These are phyloP conservation scores for Boletus eberwhitei DNA, from an alignment of 768 basidiomycete species.

Conservation along the genomic window DNA sequence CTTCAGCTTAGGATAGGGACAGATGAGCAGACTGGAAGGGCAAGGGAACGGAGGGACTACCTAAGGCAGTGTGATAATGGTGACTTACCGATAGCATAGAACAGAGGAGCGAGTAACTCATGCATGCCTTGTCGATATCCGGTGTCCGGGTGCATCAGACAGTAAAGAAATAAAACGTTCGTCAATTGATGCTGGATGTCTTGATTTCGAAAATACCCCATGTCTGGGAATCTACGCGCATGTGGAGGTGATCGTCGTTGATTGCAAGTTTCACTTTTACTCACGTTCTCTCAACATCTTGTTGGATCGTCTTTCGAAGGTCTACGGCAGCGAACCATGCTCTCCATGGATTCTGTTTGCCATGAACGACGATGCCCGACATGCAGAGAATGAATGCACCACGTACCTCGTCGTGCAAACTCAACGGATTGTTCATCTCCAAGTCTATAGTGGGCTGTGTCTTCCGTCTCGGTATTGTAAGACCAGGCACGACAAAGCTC, in stretches of 20 bases:
- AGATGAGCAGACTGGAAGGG: conserved; percentile 15
- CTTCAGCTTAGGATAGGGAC: conserved; percentile 24
- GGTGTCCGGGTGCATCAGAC: conserved; percentile 71
- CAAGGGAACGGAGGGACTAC: conserved; percentile 4
- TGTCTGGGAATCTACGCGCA: conserved; percentile 87
- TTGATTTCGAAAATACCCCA: conserved; percentile 78
- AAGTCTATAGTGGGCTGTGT: conserved; percentile 41
- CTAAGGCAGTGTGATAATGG: not conserved
- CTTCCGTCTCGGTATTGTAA: conserved; percentile 33
- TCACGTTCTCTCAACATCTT: conserved; percentile 95
- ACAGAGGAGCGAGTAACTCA: conserved; percentile 86
- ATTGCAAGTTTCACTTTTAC: conserved; percentile 29
- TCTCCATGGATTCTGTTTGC: conserved; percentile 84
- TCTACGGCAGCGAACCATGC: conserved; percentile 91
- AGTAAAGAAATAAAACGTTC: conserved; percentile 84
- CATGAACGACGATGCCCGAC: not conserved
- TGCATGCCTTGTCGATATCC: conserved; percentile 99
- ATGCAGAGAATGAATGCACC: not conserved
- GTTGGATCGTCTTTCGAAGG: conserved; percentile 80
- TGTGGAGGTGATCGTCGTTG: conserved; percentile 1
- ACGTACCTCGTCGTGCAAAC: conserved; percentile 69
- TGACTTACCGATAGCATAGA: conserved; percentile 51
- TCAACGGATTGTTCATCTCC: conserved; percentile 77
- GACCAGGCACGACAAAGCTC: conserved; percentile 56
- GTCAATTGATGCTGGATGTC: conserved; percentile 77